These are phyloP conservation scores for Fusarium miscanthi DNA, from an alignment of 2,329 filamentous ascomycete species.

Conservation along the genomic window DNA sequence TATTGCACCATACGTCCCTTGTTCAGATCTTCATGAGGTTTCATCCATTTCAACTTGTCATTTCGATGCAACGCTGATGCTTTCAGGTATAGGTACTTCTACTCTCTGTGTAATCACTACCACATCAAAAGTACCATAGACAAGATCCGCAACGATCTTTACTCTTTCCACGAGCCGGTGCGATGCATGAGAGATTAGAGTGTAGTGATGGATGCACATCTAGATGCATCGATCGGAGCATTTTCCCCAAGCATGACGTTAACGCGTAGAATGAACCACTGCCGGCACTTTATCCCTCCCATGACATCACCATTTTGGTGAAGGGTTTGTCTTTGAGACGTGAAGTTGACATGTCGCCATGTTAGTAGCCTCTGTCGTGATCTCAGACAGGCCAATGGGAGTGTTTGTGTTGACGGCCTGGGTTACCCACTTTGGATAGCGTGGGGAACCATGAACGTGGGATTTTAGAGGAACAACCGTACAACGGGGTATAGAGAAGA, in stretches of 20 bases:
- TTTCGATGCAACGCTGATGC: neutral
- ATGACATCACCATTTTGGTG: slow-evolving; percentile 12
- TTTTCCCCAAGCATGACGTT: neutral
- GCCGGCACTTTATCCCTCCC: rapidly evolving
- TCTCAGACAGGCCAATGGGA: neutral
- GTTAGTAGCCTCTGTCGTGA: slow-evolving; percentile 24
- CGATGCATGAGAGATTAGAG: neutral
- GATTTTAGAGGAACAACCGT: neutral
- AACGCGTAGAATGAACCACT: neutral
- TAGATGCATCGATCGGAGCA: neutral
- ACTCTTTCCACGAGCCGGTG: neutral
- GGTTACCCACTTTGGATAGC: neutral
- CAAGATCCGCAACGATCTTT: neutral
- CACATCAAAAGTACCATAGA: neutral
- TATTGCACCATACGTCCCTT: slow-evolving; percentile 32
- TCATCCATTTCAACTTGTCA: slow-evolving; percentile 5
- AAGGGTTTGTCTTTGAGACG: neutral
- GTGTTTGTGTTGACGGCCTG: neutral
- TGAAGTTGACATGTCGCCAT: slow-evolving; percentile 23
- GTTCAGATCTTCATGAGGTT: neutral
- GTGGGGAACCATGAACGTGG: neutral
- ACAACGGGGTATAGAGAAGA: rapidly evolving
- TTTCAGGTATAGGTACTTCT: neutral
- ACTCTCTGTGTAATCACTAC: no score
- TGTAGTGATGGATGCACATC: neutral